phyloP scores from a whole-genome alignment of 345 rosid species.

The Erodium maritimum region DNA sequence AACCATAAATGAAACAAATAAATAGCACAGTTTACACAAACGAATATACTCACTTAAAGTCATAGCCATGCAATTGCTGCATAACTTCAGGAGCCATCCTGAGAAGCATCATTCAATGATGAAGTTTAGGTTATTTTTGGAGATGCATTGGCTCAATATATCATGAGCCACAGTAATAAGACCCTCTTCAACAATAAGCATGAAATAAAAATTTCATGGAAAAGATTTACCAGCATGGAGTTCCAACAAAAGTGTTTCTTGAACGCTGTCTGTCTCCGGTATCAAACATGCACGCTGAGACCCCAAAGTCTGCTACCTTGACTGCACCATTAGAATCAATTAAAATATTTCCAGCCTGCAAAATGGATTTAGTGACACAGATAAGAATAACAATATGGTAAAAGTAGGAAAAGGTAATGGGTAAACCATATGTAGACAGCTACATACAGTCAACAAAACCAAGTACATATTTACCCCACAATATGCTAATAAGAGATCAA shows the following conservation, averaged over 20 bases:
- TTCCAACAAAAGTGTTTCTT: slow-evolving; percentile 96
- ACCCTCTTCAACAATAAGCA: background rate
- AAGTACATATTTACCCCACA: no score
- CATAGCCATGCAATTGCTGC: slow-evolving; percentile 99
- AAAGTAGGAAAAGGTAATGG: background rate
- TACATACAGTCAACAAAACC: no score
- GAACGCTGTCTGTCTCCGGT: slow-evolving; percentile 95
- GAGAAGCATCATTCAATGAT: slow-evolving; percentile 7
- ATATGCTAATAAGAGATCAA: no score
- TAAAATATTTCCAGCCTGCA: slow-evolving; percentile 93
- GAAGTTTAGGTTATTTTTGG: background rate
- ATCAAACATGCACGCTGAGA: slow-evolving; percentile 98
- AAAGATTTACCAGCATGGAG: slow-evolving; percentile 84
- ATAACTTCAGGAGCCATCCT: slow-evolving; percentile 99
- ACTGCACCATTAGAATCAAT: slow-evolving; percentile 67
- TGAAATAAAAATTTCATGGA: background rate
- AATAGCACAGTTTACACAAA: background rate
- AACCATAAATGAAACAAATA: no score
- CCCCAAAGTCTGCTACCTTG: slow-evolving; percentile 96
- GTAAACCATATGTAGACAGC: background rate
- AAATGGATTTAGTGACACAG: slow-evolving; percentile 8
- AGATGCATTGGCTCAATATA: background rate
- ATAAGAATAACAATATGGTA: slow-evolving; percentile 1
- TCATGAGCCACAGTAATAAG: background rate
- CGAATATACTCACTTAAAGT: slow-evolving; percentile 66